Conservation (phyloP, 495 filamentous ascomycete species). For the Neurospora sp. region DNA sequence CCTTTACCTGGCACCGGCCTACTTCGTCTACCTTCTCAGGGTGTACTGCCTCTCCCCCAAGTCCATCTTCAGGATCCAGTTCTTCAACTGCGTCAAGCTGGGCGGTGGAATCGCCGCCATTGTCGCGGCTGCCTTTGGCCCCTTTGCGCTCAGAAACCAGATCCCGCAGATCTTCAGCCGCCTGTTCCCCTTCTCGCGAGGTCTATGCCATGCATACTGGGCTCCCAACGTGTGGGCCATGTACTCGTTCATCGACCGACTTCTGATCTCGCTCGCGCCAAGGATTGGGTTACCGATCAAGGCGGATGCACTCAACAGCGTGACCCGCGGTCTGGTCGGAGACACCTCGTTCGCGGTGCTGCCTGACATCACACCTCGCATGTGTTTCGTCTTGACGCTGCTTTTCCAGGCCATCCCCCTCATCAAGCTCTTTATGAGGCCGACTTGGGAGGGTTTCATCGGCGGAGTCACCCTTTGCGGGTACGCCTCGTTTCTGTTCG, state of each 20-base stretch:
- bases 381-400: conserved; percentile 75
- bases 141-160: conserved; percentile 77
- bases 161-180: conserved; percentile 76
- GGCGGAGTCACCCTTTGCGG: conserved; percentile 89
- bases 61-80: conserved; percentile 64
- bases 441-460: conserved; percentile 80
- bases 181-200: conserved; percentile 88
- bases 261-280: conserved; percentile 77
- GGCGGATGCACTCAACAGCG: conserved; percentile 65
- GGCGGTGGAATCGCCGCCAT: conserved; percentile 59
- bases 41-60: conserved; percentile 77
- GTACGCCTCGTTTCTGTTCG: conserved; percentile 93
- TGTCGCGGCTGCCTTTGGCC: conserved; percentile 80
- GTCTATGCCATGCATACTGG: conserved; percentile 96
- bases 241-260: conserved; percentile 83
- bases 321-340: conserved; percentile 88
- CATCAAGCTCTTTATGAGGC: conserved; percentile 68
- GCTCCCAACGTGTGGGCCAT: conserved; percentile 95
- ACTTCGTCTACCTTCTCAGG: conserved; percentile 83
- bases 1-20: conserved; percentile 90
- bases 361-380: conserved; percentile 68
- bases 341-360: conserved; percentile 91
- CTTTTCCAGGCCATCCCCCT: conserved; percentile 73
- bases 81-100: conserved; percentile 73
- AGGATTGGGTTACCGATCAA: conserved; percentile 64